Evolutionary conservation across 129 eudicot genomes (phyloP).

Genomic region (Tanacetum coccineum): DNA sequence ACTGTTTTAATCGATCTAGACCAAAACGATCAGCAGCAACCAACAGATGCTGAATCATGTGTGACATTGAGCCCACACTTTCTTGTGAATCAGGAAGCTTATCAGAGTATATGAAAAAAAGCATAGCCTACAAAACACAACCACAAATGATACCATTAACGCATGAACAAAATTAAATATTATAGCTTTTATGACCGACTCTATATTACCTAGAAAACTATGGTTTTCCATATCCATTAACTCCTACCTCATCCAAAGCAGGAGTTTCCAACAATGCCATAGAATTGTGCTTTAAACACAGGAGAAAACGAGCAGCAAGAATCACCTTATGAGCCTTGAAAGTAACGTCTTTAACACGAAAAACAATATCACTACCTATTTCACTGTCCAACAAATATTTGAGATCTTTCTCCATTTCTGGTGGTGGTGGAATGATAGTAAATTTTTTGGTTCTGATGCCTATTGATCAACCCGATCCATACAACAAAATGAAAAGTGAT

Average conservation of each 20-base stretch:
- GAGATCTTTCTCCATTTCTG: background rate
- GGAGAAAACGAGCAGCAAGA: background rate
- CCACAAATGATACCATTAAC: background rate
- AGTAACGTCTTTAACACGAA: background rate
- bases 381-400: background rate
- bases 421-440: constrained; percentile 4
- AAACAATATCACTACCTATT: background rate
- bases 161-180: background rate
- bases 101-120: constrained; percentile 69
- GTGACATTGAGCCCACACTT: constrained; percentile 46
- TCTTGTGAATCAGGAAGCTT: constrained; percentile 61
- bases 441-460: background rate
- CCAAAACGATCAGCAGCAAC: constrained; percentile 92
- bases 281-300: background rate
- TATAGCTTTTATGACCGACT: background rate
- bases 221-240: background rate
- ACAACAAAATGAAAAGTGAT: background rate
- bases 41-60: constrained; percentile 73
- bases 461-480: background rate
- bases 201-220: constrained; percentile 18
- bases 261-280: background rate
- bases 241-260: background rate
- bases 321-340: constrained; percentile 5
- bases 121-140: constrained; percentile 65
- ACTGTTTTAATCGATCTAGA: constrained; percentile 64